Evolutionary conservation across 306 rosid genomes (phyloP).

Genomic region (Trifolium pratense): DNA sequence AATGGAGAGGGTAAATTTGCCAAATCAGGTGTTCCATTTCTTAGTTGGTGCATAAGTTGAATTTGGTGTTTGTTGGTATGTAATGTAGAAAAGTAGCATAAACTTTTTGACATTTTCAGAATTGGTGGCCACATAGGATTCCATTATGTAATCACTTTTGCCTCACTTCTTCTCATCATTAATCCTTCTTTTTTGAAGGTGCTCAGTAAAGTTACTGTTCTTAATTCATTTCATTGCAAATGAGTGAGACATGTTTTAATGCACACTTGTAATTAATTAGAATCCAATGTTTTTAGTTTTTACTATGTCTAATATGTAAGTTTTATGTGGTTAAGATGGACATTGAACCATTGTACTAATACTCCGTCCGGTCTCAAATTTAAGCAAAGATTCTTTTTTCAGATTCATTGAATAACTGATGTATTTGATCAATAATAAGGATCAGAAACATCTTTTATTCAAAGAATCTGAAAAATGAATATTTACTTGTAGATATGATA

Average conservation of each 20-base stretch:
- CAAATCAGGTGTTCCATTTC: conserved; percentile 8
- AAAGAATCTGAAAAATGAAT: no score
- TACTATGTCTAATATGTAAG: background rate
- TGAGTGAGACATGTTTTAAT: conserved; percentile 9
- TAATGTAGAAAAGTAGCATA: conserved; percentile 32
- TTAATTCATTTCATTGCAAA: conserved; percentile 7
- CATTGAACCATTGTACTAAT: background rate
- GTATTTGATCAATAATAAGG: no score
- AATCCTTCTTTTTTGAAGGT: conserved; percentile 37
- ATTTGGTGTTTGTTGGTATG: conserved; percentile 29
- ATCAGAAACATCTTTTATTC: no score
- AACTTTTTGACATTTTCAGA: conserved; percentile 53
- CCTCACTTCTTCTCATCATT: conserved; percentile 37
- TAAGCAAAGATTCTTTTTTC: no score
- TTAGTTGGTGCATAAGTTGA: conserved; percentile 31
- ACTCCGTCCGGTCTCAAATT: no score
- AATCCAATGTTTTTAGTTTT: background rate
- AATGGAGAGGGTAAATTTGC: conserved; percentile 36
- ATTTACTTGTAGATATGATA: no score
- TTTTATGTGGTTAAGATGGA: conserved; percentile 3
- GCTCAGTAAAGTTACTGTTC: conserved; percentile 22
- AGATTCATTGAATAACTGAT: no score
- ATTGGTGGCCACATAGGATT: conserved; percentile 45
- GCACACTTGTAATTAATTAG: background rate
- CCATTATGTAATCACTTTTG: conserved; percentile 47